Evolutionary conservation across 495 filamentous ascomycete species (phyloP).

Genomic region (Bombardia bombarda): DNA sequence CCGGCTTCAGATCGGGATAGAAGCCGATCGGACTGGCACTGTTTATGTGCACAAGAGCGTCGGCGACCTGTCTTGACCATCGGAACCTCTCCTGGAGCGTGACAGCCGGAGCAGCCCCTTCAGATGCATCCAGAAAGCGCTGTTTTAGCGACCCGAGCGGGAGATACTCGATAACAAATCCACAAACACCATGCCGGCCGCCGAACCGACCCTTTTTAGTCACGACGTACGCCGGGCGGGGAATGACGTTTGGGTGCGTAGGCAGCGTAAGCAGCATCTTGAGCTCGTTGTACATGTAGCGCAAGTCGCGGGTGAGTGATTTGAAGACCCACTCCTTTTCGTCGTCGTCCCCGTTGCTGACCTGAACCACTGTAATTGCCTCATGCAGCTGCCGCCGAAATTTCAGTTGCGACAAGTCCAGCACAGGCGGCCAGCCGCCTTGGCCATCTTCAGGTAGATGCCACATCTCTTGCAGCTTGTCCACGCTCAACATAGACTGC

Average conservation of each 20-base stretch:
- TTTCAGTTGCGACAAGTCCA: constrained; percentile 28
- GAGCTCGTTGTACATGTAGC: constrained; percentile 33
- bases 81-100: constrained; percentile 12
- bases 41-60: constrained; percentile 26
- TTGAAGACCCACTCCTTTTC: constrained; percentile 27
- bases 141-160: constrained; percentile 20
- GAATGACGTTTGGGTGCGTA: constrained; percentile 22
- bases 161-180: constrained; percentile 26
- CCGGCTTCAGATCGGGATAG: constrained; percentile 31
- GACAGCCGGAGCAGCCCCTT: not conserved
- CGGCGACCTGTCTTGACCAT: constrained; percentile 22
- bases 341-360: constrained; percentile 1
- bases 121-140: constrained; percentile 5
- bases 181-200: constrained; percentile 21
- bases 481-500: constrained; percentile 23
- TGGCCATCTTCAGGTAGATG: not conserved
- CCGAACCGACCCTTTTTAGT: constrained; percentile 25
- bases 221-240: constrained; percentile 21
- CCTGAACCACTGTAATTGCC: constrained; percentile 29
- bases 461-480: constrained; percentile 24
- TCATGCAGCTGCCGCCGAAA: constrained; percentile 32
- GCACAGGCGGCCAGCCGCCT: constrained; percentile 17
- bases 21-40: constrained; percentile 12
- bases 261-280: constrained; percentile 22
- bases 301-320: constrained; percentile 21